Evolutionary conservation across 139 green algal species (phyloP), one percentile per base, ranked within the genome.

Genomic region (Medakamo hakoo): DNA sequence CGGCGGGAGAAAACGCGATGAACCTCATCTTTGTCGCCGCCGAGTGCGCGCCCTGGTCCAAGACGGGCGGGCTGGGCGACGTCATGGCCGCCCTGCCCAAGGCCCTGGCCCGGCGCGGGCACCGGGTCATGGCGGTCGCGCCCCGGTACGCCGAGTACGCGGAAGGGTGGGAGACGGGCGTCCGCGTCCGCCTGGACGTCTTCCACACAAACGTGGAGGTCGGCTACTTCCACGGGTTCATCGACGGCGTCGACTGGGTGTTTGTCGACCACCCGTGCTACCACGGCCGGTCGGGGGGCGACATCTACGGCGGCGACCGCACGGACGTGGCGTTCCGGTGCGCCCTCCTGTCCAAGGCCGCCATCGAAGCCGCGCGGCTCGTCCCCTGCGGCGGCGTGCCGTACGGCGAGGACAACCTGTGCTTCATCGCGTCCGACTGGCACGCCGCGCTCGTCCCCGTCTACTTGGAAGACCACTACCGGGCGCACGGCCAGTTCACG

Each of bases 21-120:
- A 95, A 93, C 61, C 81, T 99, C 25, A 84, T 99, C 31, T 80
- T 99, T 70, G 93, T 98, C n/a, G 89, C 85, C 0, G 76, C 90
- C 3, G 93, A 99, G 76, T 95, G 85, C 48, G 91, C 91, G 5
- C 93, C 93, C 3, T 98, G 89, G 85, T 92, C 83, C 26, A 99
- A 98, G 66, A 98, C 91, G 64, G 92, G 92, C 55, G 92, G 92
- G 14, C 78, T 99, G 40, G 92, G 92, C 20, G 92, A 99, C 58
- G 92, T 99, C 57, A 92, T 95, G 75, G 78, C 79, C 1, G 85
- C 92, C 23, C 83, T 99, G 57, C 93, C 93, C 23, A 94, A 94
- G 72, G 82, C 85, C 4, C 73, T 97, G 60, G 76, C 76, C 14
- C 55, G 68, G 16, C 68, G 86, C 4, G 90, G 90, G 0, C 90